Base-by-base conservation (phyloP, 768 basidiomycete genomes). In the Cantharellus cinnabarinus region DNA sequence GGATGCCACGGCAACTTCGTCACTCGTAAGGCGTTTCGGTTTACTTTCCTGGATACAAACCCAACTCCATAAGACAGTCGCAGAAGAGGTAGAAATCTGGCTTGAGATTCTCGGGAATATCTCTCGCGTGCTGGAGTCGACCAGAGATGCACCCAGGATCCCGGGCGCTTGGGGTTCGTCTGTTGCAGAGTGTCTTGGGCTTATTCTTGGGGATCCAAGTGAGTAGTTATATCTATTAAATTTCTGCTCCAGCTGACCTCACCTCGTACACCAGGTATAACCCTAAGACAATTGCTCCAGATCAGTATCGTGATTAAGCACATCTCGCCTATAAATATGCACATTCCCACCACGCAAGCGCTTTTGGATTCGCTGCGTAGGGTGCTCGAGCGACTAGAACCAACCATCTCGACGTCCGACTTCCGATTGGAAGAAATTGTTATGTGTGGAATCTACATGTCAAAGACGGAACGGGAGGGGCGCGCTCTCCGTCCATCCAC, bases 31-130 rank as follows among this genome's bases (percentile, higher is more conserved):
- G 56, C 82, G 82, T 63, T 81, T 82, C 0, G 77, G 79, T 0
- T 72, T 93, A 4, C 70, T 94, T 2, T 69, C 81, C 0, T 97
- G 91, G 91, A 79, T 93, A 35, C 81, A 85, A 66, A 79, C 85
- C 70, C 85, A 88, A 64, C 65, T 86, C 15, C 35, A 52, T 29
- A 50, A 58, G 40, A 10, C 14, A 40, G 14, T 10, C 10, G 70
- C 60, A 69, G 29, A 51, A 55, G 3, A 67, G 66, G 4, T 69
- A 69, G 58, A 62, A 58, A 5, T 37, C 66, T 69, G 67, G 65
- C 55, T 70, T 38, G 64, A 62, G 41, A 60, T 73, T 5, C 48
- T 72, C 4, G 72, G 71, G 61, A 72, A 72, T 56, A 61, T 70
- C 14, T 61, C 69, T 37, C 64, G 66, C 15, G 58, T 56, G 2